phyloP scores from a whole-genome alignment of 257 asterid genomes.

The Solanum neorickii region DNA sequence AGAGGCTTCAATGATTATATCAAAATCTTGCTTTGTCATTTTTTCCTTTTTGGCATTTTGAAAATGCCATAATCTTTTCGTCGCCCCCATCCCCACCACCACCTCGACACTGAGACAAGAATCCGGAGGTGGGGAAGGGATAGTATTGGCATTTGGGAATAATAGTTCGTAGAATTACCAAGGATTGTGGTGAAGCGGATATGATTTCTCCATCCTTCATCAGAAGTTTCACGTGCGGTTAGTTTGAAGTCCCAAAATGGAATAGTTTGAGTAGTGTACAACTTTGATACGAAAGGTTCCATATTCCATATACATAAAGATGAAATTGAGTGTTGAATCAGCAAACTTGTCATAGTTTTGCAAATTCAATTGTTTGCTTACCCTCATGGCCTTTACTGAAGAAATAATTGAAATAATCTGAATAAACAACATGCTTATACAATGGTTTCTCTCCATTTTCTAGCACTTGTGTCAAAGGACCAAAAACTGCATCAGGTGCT shows the following conservation, averaged over 20 bases:
- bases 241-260: not conserved
- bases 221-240: not conserved
- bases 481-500: constrained; percentile 19
- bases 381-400: constrained; percentile 47
- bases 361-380: constrained; percentile 32
- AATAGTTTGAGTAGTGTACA: not conserved
- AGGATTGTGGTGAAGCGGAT: not conserved
- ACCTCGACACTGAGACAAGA: not conserved
- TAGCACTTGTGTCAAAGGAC: constrained; percentile 30
- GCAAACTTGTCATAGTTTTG: constrained; percentile 15
- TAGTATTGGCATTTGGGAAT: not conserved
- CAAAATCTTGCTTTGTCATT: not conserved
- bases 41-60: not conserved
- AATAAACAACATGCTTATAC: constrained; percentile 24
- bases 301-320: not conserved
- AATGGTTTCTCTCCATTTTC: constrained; percentile 25
- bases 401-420: constrained; percentile 44
- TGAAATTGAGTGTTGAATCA: not conserved
- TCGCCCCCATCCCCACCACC: not conserved
- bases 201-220: not conserved
- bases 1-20: not conserved
- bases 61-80: too few species aligned
- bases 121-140: not conserved
- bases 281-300: not conserved
- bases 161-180: not conserved